Evolutionary conservation across 192 early-diverging fungal genomes (phyloP), one percentile per base, ranked within the genome.

Genomic region (Entomortierella beljakovae): DNA sequence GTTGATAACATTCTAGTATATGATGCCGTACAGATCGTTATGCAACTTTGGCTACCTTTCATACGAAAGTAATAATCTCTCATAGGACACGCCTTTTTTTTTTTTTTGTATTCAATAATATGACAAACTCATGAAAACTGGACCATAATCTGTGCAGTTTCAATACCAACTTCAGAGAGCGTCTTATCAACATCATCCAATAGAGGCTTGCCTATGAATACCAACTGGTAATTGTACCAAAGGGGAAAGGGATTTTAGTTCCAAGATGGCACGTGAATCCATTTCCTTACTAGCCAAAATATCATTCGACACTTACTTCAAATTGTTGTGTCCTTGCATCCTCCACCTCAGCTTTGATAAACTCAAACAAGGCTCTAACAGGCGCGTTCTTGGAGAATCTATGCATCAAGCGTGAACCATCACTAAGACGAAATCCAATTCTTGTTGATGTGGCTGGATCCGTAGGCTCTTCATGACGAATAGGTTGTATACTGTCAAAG

Each of bases 331-430:
- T 73, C 33, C 81, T 53, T 0, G 91, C 90, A 50, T 92, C 87
- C 33, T 92, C 86, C 16, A 90, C 84, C 51, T 87, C 81, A 16
- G 88, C 82, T 74, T 96, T 97, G 75, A 98, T 81, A 55, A 84
- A 97, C 75, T 95, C 91, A 85, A 97, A 97, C 35, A 99, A 71
- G 7, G 76, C 72, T 34, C 80, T 85, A 2, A 98, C 94, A 23
- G 84, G 85, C 62, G 92, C 94, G 1, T 87, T 68, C 71, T 92
- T 94, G 35, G 74, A 65, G 76, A 99, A 95, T 59, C 90, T 87
- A 49, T 93, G 88, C 56, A 97, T 90, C 31, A 91, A 72, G 22
- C 90, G 90, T 22, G 84, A 79, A 18, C 97, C 97, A 82, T 94
- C 92, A 87, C 60, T 63, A 25, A 96, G 80, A 35, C 94, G 89